Conservation (phyloP, 768 basidiomycete species). For the Pleurotus giganteus region DNA sequence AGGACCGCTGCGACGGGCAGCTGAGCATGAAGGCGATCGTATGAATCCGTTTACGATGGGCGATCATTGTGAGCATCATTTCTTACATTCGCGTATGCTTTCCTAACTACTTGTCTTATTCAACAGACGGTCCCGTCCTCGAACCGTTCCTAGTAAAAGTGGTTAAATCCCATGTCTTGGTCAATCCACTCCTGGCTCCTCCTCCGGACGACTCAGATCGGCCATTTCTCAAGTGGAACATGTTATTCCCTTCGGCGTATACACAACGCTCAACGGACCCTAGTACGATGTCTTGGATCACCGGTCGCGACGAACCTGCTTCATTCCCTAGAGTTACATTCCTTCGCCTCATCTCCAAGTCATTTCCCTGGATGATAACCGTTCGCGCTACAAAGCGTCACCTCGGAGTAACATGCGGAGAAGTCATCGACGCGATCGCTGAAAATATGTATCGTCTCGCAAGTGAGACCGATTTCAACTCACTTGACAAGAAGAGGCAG, state of each 20-base stretch:
- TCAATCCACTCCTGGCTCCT: constrained; percentile 66
- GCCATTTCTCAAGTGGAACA: constrained; percentile 69
- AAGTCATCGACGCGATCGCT: constrained; percentile 57
- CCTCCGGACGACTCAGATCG: constrained; percentile 36
- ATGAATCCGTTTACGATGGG: constrained; percentile 30
- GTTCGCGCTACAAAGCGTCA: constrained; percentile 40
- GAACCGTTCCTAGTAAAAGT: constrained; percentile 54
- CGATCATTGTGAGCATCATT: constrained; percentile 27
- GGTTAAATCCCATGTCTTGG: constrained; percentile 40
- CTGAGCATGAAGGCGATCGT: constrained; percentile 20
- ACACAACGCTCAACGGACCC: constrained; percentile 65
- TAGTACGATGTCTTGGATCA: constrained; percentile 59
- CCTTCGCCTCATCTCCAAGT: constrained; percentile 51
- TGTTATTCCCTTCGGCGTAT: constrained; percentile 62
- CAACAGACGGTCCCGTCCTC: constrained; percentile 67
- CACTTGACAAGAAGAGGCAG: constrained; percentile 32
- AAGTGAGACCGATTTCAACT: constrained; percentile 50
- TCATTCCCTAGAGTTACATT: constrained; percentile 58
- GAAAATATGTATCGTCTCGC: constrained; percentile 49
- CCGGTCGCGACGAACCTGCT: constrained; percentile 62
- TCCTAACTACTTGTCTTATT: background rate
- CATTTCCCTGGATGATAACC: constrained; percentile 56
- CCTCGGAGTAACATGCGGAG: constrained; percentile 66
- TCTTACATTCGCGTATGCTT: background rate
- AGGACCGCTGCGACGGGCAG: constrained; percentile 13